Evolutionary conservation across 1,284 basidiomycete genomes (phyloP), one percentile per base, ranked within the genome.

Genomic region (Anthracocystis setariae): DNA sequence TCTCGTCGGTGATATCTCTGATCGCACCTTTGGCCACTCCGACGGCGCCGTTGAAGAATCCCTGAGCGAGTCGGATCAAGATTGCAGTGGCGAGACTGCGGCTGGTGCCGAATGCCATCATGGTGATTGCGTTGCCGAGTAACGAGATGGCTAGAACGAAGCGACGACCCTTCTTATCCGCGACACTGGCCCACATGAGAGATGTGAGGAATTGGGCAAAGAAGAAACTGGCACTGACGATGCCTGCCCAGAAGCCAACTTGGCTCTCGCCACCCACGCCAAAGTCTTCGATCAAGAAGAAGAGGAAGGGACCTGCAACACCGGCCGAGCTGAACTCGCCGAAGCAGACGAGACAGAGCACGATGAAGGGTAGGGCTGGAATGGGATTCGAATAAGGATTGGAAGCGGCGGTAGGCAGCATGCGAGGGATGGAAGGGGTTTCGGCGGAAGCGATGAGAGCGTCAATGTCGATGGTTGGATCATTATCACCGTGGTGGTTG

Each of bases 11-110:
- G 59, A 98, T 88, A 65, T 91, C 90, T 21, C 92, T 86, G 42
- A 98, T 90, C 8, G 91, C 92, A 20, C 93, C 92, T 40, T 78
- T 79, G 39, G 92, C 93, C 18, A 96, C 94, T 27, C 93, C 94
- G 33, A 96, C 91, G 15, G 93, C 92, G 17, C 95, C 95, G 10
- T 92, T 94, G 82, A 98, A 98, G 42, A 98, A 88, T 24, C 95
- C 95, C 83, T 98, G 95, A 24, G 93, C 87, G 5, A 98, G 86
- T n/a, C 95, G 88, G 35, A 95, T 90, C 45, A 87, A 89, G 54
- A 98, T 89, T 3, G 94, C 95, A 82, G 94, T 68, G 20, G 60
- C 46, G 10, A 82, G 63, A 23, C 73, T 81, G 18, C 58, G 90
- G 29, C 91, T 88, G 0, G 93, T 93, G 24, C 95, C 95, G 79